These are phyloP conservation scores for Pythium brachiatum DNA, from an alignment of 352 stramenopile genomes.

Conservation along the genomic window DNA sequence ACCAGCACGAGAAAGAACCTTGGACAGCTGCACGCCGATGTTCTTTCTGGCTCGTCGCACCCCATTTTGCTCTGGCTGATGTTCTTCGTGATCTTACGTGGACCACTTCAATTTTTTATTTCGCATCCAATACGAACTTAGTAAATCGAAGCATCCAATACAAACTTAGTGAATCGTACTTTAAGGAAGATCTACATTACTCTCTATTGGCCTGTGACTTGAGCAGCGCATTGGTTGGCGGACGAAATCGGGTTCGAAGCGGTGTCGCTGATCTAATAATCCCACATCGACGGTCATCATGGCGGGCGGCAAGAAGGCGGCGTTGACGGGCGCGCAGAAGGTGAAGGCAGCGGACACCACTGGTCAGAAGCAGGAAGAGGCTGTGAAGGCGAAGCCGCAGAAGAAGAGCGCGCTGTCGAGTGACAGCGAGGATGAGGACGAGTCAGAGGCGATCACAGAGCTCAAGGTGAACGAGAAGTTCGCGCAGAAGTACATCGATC, in stretches of 20 bases:
- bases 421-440: constrained; percentile 17
- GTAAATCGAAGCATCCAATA: background rate
- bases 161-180: constrained; percentile 13
- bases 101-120: constrained; percentile 2
- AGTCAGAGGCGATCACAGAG: constrained; percentile 30
- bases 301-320: constrained; percentile 12
- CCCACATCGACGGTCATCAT: background rate
- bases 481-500: constrained; percentile 63
- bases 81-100: constrained; percentile 6
- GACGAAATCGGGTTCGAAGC: background rate
- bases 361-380: background rate
- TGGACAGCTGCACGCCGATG: constrained; percentile 7
- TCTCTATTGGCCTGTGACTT: constrained; percentile 16
- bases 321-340: background rate
- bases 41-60: constrained; percentile 9
- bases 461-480: constrained; percentile 81
- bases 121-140: constrained; percentile 9
- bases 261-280: background rate
- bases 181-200: background rate
- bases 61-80: background rate
- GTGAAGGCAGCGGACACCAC: background rate
- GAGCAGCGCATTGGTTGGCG: constrained; percentile 26
- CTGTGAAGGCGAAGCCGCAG: constrained; percentile 1
- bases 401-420: constrained; percentile 12
- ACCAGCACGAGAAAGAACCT: background rate